Conservation (phyloP, 1,284 basidiomycete species). For the Marasmius tenuissimus region DNA sequence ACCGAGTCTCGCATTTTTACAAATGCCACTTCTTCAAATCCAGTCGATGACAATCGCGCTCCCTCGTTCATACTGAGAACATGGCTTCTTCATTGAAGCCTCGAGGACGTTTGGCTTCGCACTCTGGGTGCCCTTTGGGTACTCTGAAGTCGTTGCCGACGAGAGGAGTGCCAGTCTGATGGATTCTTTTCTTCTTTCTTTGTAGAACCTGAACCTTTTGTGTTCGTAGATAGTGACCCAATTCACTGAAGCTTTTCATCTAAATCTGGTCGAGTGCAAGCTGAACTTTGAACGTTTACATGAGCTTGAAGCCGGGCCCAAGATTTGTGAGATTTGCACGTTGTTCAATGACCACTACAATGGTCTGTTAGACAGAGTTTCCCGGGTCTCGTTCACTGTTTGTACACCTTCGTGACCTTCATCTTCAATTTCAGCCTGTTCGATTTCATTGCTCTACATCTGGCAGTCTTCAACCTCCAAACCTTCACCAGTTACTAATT, state of each 20-base stretch:
- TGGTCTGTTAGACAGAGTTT: too few relatives aligned
- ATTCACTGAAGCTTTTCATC: not conserved
- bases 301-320: too few relatives aligned
- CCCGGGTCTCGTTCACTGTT: too few relatives aligned
- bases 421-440: too few relatives aligned
- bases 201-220: not conserved
- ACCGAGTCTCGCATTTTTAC: constrained; percentile 87
- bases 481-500: too few relatives aligned
- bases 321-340: too few relatives aligned
- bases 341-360: too few relatives aligned
- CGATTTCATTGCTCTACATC: too few relatives aligned
- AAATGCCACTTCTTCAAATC: constrained; percentile 79
- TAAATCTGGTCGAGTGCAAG: not conserved
- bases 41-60: constrained; percentile 74
- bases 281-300: too few relatives aligned
- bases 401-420: too few relatives aligned
- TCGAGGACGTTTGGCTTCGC: constrained; percentile 74
- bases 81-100: constrained; percentile 43
- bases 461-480: too few relatives aligned
- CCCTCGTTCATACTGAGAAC: constrained; percentile 77
- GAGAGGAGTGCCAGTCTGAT: constrained; percentile 76
- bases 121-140: constrained; percentile 35
- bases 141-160: constrained; percentile 42
- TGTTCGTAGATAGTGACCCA: not conserved
- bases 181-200: constrained; percentile 40